Evolutionary conservation across 495 filamentous ascomycete species (phyloP).

Genomic region (Hypoxylon rickii): DNA sequence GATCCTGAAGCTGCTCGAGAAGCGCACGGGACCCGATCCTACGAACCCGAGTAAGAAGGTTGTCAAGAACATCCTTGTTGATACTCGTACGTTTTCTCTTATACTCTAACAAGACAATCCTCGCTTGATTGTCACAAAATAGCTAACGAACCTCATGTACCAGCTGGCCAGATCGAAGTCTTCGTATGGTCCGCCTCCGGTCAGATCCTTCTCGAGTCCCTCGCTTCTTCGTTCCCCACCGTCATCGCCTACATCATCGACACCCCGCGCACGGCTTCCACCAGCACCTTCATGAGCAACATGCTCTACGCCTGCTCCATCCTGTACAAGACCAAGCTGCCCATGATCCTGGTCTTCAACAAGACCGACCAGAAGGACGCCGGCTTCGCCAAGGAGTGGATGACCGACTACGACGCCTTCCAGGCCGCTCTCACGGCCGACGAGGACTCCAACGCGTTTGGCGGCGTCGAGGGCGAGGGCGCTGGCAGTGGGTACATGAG

Average conservation of each 20-base stretch:
- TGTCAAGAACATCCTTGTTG: conserved; percentile 85
- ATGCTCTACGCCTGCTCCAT: conserved; percentile 99
- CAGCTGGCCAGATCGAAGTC: conserved; percentile 91
- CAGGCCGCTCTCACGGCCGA: conserved; percentile 81
- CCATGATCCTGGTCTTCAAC: conserved; percentile 98
- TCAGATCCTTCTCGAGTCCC: conserved; percentile 87
- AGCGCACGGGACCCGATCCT: conserved; percentile 71
- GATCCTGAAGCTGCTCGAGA: conserved; percentile 85
- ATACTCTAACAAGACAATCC: neutral
- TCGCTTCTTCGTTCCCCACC: conserved; percentile 92
- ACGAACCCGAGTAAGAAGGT: conserved; percentile 62
- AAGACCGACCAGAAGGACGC: conserved; percentile 95
- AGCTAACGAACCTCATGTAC: neutral
- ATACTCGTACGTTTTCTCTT: conserved; percentile 63
- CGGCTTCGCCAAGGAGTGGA: conserved; percentile 95
- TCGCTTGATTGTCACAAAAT: neutral
- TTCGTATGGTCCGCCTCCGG: conserved; percentile 97
- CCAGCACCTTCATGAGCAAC: conserved; percentile 97
- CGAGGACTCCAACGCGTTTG: conserved; percentile 77
- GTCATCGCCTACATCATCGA: conserved; percentile 98
- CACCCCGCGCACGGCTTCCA: conserved; percentile 88
- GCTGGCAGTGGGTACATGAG: conserved; percentile 93
- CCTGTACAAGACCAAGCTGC: conserved; percentile 95
- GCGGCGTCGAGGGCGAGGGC: conserved; percentile 69
- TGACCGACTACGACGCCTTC: conserved; percentile 98